Base-by-base conservation (phyloP, 2,329 filamentous ascomycete genomes). In the Ophiostoma piceae region DNA sequence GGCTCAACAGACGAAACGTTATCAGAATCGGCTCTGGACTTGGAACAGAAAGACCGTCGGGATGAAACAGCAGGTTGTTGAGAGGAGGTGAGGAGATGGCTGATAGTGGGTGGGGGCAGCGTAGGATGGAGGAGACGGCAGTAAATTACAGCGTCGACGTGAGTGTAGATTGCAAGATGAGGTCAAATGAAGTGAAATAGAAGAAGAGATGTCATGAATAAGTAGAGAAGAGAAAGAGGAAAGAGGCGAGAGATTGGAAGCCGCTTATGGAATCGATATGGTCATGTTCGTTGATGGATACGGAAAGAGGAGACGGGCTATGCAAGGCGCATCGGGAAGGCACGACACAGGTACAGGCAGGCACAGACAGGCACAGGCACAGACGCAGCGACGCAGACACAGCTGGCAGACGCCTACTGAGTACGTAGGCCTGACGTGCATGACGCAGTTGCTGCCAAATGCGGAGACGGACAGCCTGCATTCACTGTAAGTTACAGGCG, bases 311-410 rank as follows among this genome's bases (percentile, higher is more conserved):
- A 47, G 19, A 47, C 43, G 43, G 51, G 51, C 22, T 26, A 57
- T 57, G 51, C 51, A 57, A 57, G 51, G 51, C n/a, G 51, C 51
- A 57, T 57, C 51, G 43, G 43, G 43, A 57, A 57, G 51, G 51
- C 51, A 26, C 51, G 43, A 47, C 43, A n/a, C 39, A 41, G 39
- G 39, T 11, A 39, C 39, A 41, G 9, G 19, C 43, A 43, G 54
- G 5, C n/a, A 57, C 51, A 57, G n/a, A 57, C 16, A 29, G 26
- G 26, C n/a, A 26, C n/a, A 57, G 43, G 5, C 26, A 29, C 26
- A 29, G 26, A 29, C 26, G 26, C 26, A 29, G 26, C 43, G 43
- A 16, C 43, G 16, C 4, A 19, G 11, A 47, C 16, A 47, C 39
- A n/a, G 43, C 14, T 19, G 19, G 11, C 19, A 35, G 16, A 35